phyloP scores from a whole-genome alignment of 495 filamentous ascomycete species.

The Darksidea phi region DNA sequence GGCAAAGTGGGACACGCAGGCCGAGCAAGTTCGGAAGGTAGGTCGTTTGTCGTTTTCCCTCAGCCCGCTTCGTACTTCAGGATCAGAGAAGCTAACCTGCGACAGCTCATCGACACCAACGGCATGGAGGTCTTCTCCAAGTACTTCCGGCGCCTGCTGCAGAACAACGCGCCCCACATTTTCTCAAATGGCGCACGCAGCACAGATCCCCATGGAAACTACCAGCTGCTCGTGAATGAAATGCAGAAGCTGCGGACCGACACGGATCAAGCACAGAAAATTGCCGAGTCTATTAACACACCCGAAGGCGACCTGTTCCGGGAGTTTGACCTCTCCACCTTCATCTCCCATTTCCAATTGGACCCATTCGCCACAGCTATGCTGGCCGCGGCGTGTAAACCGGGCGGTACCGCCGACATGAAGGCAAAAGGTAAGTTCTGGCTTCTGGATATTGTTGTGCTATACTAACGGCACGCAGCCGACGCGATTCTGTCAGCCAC shows the following conservation, averaged over 20 bases:
- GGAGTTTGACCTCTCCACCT: constrained; percentile 89
- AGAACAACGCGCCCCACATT: constrained; percentile 78
- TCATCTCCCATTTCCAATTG: constrained; percentile 90
- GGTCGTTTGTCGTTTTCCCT: constrained; percentile 31
- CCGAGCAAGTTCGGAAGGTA: constrained; percentile 89
- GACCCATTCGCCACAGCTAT: constrained; percentile 82
- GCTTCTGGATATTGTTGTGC: neutral
- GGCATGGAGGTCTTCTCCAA: constrained; percentile 94
- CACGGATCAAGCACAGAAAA: constrained; percentile 77
- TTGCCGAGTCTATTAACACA: constrained; percentile 87
- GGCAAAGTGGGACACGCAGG: constrained; percentile 90
- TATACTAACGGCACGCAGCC: constrained; percentile 53
- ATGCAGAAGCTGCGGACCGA: constrained; percentile 81
- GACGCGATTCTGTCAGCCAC: constrained; percentile 78
- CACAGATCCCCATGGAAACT: constrained; percentile 71
- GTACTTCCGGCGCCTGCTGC: constrained; percentile 86
- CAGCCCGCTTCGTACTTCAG: constrained; percentile 7
- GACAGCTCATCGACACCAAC: constrained; percentile 85
- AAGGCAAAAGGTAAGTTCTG: constrained; percentile 75
- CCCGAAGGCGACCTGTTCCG: constrained; percentile 85
- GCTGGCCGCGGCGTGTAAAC: constrained; percentile 86
- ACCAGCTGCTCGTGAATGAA: constrained; percentile 76
- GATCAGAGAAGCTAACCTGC: constrained; percentile 21
- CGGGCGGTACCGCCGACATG: constrained; percentile 71
- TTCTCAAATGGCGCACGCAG: constrained; percentile 72